Conservation (phyloP, 352 stramenopile genomes). For the Phytophthora meadii region DNA sequence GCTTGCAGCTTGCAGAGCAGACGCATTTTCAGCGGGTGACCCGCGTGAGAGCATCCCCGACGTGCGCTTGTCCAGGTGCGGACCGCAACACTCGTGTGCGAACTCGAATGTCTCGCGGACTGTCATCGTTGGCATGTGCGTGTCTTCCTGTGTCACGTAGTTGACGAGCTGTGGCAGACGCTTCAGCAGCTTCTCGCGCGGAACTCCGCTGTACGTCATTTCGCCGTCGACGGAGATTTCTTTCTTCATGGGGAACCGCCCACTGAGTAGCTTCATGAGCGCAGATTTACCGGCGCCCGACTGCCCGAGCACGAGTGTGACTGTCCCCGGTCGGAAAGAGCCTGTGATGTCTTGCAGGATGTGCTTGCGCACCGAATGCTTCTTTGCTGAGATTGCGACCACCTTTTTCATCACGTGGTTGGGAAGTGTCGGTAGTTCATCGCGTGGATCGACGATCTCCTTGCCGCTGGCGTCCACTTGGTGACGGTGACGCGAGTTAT, state of each 20-base stretch:
- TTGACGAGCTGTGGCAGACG: constrained; percentile 25
- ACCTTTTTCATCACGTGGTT: constrained; percentile 58
- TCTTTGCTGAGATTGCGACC: constrained; percentile 43
- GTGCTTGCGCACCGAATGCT: constrained; percentile 31
- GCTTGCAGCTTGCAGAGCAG: constrained; percentile 39
- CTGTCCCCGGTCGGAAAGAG: constrained; percentile 17
- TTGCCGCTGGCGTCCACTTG: constrained; percentile 7
- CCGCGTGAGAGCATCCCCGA: constrained; percentile 46
- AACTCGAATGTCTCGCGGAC: constrained; percentile 21
- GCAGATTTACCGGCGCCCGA: constrained; percentile 16
- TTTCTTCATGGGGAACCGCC: constrained; percentile 18
- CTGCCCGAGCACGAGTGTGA: constrained; percentile 19
- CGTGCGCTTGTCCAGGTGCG: constrained; percentile 30
- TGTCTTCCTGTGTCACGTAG: constrained; percentile 20
- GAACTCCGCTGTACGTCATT: constrained; percentile 15
- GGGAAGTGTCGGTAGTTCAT: constrained; percentile 48
- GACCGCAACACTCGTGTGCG: constrained; percentile 30
- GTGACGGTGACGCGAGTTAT: constrained; percentile 26
- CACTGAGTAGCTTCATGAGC: constrained; percentile 23
- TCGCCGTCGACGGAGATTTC: constrained; percentile 18
- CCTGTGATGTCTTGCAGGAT: constrained; percentile 22
- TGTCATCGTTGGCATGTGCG: constrained; percentile 18
- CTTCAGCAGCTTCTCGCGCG: constrained; percentile 10
- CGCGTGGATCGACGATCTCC: constrained; percentile 4
- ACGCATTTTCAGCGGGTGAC: constrained; percentile 50